Evolutionary conservation across 2,329 filamentous ascomycete genomes (phyloP).

Genomic region (Epichloe gansuensis): DNA sequence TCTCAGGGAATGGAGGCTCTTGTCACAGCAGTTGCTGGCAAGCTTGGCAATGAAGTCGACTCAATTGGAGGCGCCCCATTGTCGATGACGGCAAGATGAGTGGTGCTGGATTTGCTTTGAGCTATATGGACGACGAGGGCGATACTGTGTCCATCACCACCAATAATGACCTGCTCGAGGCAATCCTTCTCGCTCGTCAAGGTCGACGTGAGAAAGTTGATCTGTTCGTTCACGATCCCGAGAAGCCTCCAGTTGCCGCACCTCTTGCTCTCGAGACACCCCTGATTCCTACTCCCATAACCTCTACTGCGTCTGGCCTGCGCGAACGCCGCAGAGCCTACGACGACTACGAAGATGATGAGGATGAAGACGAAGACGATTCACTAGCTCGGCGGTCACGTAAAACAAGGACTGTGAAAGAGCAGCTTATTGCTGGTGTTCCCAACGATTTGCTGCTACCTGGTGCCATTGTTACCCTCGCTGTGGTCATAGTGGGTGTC

Average conservation of each 20-base stretch:
- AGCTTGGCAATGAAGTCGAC: constrained; percentile 75
- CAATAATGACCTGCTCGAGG: constrained; percentile 83
- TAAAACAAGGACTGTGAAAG: constrained; percentile 35
- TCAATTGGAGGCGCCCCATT: constrained; percentile 65
- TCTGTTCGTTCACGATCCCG: constrained; percentile 87
- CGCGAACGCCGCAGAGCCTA: constrained; percentile 37
- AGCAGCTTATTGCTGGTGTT: constrained; percentile 80
- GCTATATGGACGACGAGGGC: constrained; percentile 93
- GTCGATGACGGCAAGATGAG: constrained; percentile 71
- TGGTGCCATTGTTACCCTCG: constrained; percentile 88
- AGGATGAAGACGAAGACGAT: constrained; percentile 41
- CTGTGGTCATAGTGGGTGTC: constrained; percentile 84
- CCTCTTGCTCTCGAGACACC: constrained; percentile 37
- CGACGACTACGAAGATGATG: constrained; percentile 39
- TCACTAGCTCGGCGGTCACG: constrained; percentile 34
- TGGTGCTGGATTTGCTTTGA: constrained; percentile 74
- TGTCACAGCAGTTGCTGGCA: constrained; percentile 63
- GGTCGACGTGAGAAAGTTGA: constrained; percentile 84
- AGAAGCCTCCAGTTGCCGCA: constrained; percentile 67
- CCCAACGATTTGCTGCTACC: constrained; percentile 90
- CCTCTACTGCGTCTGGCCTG: constrained; percentile 32
- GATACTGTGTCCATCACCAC: constrained; percentile 96
- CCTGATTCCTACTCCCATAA: constrained; percentile 32
- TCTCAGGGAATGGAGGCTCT: constrained; percentile 72
- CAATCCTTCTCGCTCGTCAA: constrained; percentile 71